phyloP scores from a whole-genome alignment of 2,329 filamentous ascomycete species.

The Aspergillus flavus region DNA sequence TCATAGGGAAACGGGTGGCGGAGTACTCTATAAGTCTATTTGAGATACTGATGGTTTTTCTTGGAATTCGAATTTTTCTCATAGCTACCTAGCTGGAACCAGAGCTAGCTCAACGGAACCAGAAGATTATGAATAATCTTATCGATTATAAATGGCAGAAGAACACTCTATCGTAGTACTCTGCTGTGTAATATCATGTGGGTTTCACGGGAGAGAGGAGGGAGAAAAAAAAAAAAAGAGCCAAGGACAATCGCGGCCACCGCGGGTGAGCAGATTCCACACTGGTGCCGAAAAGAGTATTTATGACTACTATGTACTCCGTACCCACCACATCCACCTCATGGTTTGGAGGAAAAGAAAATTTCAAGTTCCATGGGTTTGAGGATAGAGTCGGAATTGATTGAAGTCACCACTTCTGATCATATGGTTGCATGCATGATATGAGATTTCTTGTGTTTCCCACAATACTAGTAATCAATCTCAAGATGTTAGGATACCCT shows the following conservation, averaged over 20 bases:
- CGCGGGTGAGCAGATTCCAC: slow-evolving; percentile 5
- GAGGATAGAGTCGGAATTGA: not conserved
- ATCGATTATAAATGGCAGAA: not conserved
- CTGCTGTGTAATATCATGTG: not conserved
- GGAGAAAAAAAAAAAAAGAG: not conserved
- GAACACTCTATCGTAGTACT: not conserved
- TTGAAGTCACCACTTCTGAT: not conserved
- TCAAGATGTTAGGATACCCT: not conserved
- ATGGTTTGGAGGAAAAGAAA: slow-evolving; percentile 2
- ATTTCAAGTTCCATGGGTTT: slow-evolving; percentile 2
- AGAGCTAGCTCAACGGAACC: not conserved
- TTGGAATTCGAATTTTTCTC: not conserved
- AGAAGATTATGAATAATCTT: not conserved
- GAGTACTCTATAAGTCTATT: not conserved
- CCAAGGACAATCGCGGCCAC: not conserved
- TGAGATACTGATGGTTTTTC: not conserved
- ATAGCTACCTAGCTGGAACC: not conserved
- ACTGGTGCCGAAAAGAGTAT: not conserved
- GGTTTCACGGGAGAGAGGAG: too few species aligned
- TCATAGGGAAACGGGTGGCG: not conserved
- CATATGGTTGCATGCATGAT: not conserved
- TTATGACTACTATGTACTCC: not conserved
- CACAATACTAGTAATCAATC: not conserved
- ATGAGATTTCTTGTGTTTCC: not conserved
- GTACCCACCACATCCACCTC: not conserved